phyloP scores from a whole-genome alignment of 2,329 filamentous ascomycete species.

The Calonectria henricotiae region DNA sequence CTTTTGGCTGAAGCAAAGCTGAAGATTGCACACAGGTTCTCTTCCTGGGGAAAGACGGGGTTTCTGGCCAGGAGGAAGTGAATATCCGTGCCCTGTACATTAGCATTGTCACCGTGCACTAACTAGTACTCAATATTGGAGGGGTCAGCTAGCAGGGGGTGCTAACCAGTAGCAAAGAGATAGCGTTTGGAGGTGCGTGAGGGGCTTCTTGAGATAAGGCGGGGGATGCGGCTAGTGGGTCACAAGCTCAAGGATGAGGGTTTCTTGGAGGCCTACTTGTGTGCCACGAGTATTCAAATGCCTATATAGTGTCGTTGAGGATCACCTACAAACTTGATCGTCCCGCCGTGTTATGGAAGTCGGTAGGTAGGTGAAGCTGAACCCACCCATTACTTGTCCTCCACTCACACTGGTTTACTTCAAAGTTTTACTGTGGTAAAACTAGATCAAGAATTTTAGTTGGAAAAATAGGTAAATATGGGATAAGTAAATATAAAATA shows the following conservation, averaged over 20 bases:
- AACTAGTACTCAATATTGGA: conserved; percentile 1
- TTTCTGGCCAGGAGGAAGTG: conserved; percentile 12
- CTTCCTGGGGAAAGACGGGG: neutral
- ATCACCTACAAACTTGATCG: neutral
- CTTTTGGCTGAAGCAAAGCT: conserved; percentile 11
- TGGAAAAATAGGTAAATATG: neutral
- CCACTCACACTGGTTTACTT: no score
- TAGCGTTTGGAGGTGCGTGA: conserved; percentile 19
- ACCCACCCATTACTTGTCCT: no score
- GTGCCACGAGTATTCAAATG: neutral
- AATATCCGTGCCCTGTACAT: neutral
- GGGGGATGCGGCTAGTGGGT: neutral
- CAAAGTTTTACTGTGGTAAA: no score
- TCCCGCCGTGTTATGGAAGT: neutral
- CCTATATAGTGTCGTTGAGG: neutral
- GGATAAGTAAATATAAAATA: no score
- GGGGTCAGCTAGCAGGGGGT: conserved; percentile 1
- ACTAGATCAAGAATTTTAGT: neutral
- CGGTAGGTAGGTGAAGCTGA: neutral
- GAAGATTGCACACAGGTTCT: neutral
- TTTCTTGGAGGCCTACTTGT: no score
- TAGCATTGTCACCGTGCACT: neutral
- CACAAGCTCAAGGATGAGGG: neutral
- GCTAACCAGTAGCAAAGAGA: neutral
- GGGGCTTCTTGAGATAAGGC: conserved; percentile 25